A percentile compares a stretch with the other conserved stretches of the same genome.
These are phyloP conservation scores for Geotrichum klebahnii DNA, from an alignment of 1,139 yeast species.

Conservation along the genomic window DNA sequence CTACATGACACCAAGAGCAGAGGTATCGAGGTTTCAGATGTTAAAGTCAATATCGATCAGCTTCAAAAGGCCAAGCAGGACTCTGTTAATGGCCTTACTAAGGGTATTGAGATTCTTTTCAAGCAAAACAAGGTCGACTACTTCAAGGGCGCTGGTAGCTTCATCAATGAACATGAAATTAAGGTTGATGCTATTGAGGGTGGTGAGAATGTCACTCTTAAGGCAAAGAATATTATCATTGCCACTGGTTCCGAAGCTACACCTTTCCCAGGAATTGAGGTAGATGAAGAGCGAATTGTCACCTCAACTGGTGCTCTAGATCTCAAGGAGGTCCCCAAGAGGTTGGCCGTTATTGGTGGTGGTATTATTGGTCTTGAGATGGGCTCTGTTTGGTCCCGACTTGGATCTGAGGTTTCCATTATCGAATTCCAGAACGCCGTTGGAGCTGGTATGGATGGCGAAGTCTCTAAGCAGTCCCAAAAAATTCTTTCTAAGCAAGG, in stretches of 20 bases:
- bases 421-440: slow-evolving; percentile 85
- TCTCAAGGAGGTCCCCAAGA: slow-evolving; percentile 86
- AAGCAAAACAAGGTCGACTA: slow-evolving; percentile 94
- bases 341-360: slow-evolving; percentile 92
- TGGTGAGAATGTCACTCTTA: slow-evolving; percentile 58
- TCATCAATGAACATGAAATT: slow-evolving; percentile 73
- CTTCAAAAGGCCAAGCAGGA: slow-evolving; percentile 91
- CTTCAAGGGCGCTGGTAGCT: slow-evolving; percentile 89
- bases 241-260: slow-evolving; percentile 99
- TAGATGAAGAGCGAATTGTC: slow-evolving; percentile 96
- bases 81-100: slow-evolving; percentile 82
- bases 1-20: slow-evolving; percentile 77
- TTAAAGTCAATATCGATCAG: slow-evolving; percentile 65
- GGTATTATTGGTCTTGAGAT: slow-evolving; percentile 99
- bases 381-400: slow-evolving; percentile 96
- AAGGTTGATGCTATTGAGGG: slow-evolving; percentile 87
- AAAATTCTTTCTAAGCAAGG: slow-evolving; percentile 94
- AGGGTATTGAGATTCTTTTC: slow-evolving; percentile 91
- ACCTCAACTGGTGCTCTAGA: slow-evolving; percentile 89
- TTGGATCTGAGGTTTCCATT: slow-evolving; percentile 93
- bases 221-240: slow-evolving; percentile 83
- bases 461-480: slow-evolving; percentile 85
- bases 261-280: slow-evolving; percentile 96
- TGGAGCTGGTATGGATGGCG: slow-evolving; percentile 97
- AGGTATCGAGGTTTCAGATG: slow-evolving; percentile 87